Evolutionary conservation across 1,284 basidiomycete species (phyloP), one percentile per base, ranked within the genome.

Genomic region (Bjerkandera adusta): DNA sequence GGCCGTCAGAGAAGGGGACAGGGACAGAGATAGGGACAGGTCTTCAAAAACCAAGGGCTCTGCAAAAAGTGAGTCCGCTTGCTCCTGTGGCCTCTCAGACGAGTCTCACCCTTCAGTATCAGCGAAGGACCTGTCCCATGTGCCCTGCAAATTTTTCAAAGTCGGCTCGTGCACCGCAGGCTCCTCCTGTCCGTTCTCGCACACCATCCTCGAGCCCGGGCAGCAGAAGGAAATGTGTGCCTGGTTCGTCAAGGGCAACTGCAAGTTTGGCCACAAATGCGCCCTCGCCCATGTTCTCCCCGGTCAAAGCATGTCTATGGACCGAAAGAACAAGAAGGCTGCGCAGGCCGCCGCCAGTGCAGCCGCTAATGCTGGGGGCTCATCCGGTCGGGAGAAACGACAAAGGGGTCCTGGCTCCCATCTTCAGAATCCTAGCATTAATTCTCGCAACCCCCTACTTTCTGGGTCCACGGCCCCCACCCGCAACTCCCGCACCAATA

Each of bases 141-240:
- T 99, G 21, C 95, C 95, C 2, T 99, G 96, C 77, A 93, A 97
- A 71, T 98, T 99, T 79, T 97, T 88, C 83, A 92, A 89, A 65
- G 89, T 91, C 51, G 89, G 92, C 27, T 87, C 84, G 21, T 95
- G 95, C 70, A 96, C 94, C 10, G 95, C 95, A 20, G 95, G 95
- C 36, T 76, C 89, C n/a, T 88, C 89, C 20, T 98, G 95, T 67
- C 93, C 92, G 22, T 98, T 98, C 77, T 96, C 93, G 26, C 95
- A 98, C 61, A 56, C 61, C 39, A 52, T 71, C 7, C 64, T 73
- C 45, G 84, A 87, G 55, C 81, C 89, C 8, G 89, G 89, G 6
- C 84, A 85, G 48, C 83, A 85, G 56, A 97, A 97, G 66, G 92
- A 96, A 59, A 79, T 89, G 41, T 99, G 96, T 64, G 87, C 93